Base-by-base conservation (phyloP, 441 rosid genomes). In the Manihot esculenta region DNA sequence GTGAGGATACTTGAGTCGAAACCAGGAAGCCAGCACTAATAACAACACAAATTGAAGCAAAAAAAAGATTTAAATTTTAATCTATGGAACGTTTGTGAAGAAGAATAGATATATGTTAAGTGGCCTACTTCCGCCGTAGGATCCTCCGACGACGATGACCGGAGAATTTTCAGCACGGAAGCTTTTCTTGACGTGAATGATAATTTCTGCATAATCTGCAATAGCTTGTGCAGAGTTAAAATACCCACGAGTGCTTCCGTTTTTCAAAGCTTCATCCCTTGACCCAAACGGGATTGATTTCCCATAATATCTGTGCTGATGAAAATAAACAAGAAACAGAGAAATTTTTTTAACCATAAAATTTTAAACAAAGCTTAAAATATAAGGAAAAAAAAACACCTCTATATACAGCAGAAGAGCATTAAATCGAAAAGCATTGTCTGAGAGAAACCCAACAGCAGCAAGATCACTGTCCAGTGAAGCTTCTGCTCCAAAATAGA, bases 71-170 rank as follows among this genome's bases (percentile, higher is more conserved):
- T 26, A 18, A 44, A 44, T 1, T 30, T 17, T n/a, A 9, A n/a
- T 17, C 14, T 11, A 2, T n/a, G 10, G 13, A 20, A 61, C 14
- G 10, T 3, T 24, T 44, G 12, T 44, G 48, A 13, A 15, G 17
- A 20, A 41, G 5, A 55, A 1, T 3, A 44, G 3, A 44, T 44
- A 42, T 15, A 61, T 44, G 15, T 7, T 42, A 49, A 17, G 5
- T 24, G n/a, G 70, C 82, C 75, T 89, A 89, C 93, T 89, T 88
- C 93, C 93, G n/a, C 93, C 91, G 13, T 89, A 89, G 14, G 89
- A 89, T 73, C 89, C 93, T 72, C 93, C 91, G 6, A 84, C 42
- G 66, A 85, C 91, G 17, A 89, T 85, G 24, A 85, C 80, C 9
- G 91, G 95, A 62, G 83, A 83, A 68, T 77, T 66, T 59, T 76